These are phyloP conservation scores for Malus hybrid DNA, from an alignment of 331 rosid genomes.

Conservation along the genomic window DNA sequence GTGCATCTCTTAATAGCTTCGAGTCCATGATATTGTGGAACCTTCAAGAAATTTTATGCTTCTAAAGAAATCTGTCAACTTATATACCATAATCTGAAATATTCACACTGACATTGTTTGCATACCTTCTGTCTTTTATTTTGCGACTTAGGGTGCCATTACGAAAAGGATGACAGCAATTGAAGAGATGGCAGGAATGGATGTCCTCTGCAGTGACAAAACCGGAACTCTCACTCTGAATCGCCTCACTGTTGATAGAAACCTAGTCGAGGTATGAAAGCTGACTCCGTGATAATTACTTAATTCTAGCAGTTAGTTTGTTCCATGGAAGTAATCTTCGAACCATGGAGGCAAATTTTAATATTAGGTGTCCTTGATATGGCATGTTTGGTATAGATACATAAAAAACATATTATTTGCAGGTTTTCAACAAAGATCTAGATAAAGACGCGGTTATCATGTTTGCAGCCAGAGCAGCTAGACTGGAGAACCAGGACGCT, in stretches of 20 bases:
- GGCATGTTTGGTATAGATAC: neutral
- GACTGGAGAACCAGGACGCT: conserved; percentile 82
- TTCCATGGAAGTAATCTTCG: neutral
- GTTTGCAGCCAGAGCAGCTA: conserved; percentile 83
- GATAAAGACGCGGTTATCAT: conserved; percentile 62
- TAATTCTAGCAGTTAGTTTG: neutral
- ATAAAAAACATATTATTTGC: conserved; percentile 2
- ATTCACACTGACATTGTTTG: neutral
- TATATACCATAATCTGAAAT: neutral
- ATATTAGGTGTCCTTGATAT: neutral
- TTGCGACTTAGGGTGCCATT: conserved; percentile 61
- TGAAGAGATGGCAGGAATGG: conserved; percentile 98
- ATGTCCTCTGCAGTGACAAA: conserved; percentile 87
- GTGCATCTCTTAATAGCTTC: conserved; percentile 21
- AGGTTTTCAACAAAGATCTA: conserved; percentile 63
- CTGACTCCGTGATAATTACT: neutral
- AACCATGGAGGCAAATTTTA: neutral
- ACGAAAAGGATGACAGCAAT: conserved; percentile 95
- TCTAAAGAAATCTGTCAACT: neutral
- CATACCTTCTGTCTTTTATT: neutral
- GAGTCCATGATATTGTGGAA: neutral
- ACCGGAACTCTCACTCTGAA: conserved; percentile 85
- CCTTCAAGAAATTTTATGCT: neutral
- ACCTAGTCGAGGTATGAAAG: conserved; percentile 53
- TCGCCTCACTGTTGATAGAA: conserved; percentile 69